phyloP scores from a whole-genome alignment of 345 rosid genomes.

The Aquilaria sinensis region DNA sequence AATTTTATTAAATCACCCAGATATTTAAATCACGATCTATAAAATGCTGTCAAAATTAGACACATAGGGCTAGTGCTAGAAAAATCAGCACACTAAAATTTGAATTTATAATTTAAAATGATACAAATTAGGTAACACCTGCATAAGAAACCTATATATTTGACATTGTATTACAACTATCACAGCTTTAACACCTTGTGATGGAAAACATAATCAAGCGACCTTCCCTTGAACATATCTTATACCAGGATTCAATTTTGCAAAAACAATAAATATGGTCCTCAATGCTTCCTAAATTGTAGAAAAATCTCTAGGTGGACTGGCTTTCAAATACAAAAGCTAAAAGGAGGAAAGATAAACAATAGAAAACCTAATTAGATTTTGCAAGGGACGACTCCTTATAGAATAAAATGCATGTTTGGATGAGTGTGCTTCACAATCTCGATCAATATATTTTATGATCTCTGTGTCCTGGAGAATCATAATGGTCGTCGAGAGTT shows the following conservation, averaged over 20 bases:
- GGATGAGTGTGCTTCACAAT: constrained; percentile 90
- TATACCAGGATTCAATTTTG: constrained; percentile 88
- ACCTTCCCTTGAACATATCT: constrained; percentile 84
- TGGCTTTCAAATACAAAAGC: background rate
- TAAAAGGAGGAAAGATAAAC: background rate
- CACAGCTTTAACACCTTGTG: too few species aligned
- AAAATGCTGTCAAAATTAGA: too few species aligned
- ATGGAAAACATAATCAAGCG: too few species aligned
- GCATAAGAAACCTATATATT: too few species aligned
- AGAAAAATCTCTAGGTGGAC: constrained; percentile 9
- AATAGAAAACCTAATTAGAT: constrained; percentile 55
- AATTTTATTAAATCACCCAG: too few species aligned
- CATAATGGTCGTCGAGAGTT: background rate
- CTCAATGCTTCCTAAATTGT: constrained; percentile 66
- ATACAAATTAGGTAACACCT: too few species aligned
- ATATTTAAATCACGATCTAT: too few species aligned
- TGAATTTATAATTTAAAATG: too few species aligned
- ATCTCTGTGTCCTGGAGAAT: constrained; percentile 66
- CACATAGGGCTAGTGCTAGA: too few species aligned
- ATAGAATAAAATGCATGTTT: constrained; percentile 72
- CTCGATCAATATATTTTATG: constrained; percentile 82
- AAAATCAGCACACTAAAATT: too few species aligned
- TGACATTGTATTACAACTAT: too few species aligned
- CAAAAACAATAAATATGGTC: constrained; percentile 58
- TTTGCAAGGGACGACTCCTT: constrained; percentile 66